Base-by-base conservation (phyloP, 2,329 filamentous ascomycete genomes). In the Colletotrichum eremochloae region DNA sequence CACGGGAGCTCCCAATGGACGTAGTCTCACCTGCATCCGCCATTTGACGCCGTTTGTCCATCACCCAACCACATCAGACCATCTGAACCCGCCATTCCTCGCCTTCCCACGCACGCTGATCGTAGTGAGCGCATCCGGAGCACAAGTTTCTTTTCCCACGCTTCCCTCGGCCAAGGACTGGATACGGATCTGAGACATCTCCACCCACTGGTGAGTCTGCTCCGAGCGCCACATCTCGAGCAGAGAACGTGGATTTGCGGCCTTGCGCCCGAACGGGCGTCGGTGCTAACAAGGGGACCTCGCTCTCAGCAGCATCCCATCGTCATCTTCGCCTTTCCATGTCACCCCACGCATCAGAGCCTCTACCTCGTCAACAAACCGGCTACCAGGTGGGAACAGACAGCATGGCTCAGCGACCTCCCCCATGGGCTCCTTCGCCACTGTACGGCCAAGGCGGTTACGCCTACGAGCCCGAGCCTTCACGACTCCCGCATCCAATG, bases 371-470 rank as follows among this genome's bases (percentile, higher is more conserved):
- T 72, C 77, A 76, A 74, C 74, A 72, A 76, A 55, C 80, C 74
- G 77, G 78, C 69, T 77, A 77, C 76, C 75, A 75, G 73, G 77
- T 79, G 75, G 73, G 79, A 70, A 29, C 29, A 48, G 80, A 80
- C 77, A 76, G 76, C 65, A 83, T 83, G 82, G 78, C 81, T 73
- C 79, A 79, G 76, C 76, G 79, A 64, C 77, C 77, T 58, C 77
- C 78, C 73, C 74, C 74, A 73, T 82, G 78, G 80, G 72, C 74
- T 48, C 77, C 65, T 11, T 64, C 63, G n/a, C 76, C 72, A 50
- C 74, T 76, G 60, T 80, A 79, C 44, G 75, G 75, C 67, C 78
- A 73, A 29, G 68, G 67, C 33, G 76, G 76, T 65, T 79, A 80
- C 74, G 57, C 75, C 56, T 75, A 76, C 53, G 79, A 76, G 20